Evolutionary conservation across 2,329 filamentous ascomycete species (phyloP).

Genomic region (Fusarium solani-melongenae): DNA sequence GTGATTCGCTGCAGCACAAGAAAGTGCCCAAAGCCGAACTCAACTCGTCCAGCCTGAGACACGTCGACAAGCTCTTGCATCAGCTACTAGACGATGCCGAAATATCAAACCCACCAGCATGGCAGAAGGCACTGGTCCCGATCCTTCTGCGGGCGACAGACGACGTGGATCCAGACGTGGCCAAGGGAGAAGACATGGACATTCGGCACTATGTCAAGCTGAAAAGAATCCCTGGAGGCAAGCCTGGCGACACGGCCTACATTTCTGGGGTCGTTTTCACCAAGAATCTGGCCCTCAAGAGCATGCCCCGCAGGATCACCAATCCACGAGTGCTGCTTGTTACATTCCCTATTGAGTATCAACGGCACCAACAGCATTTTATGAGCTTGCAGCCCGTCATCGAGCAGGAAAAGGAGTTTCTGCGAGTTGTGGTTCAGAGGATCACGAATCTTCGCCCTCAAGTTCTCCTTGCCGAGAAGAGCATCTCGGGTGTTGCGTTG

Average conservation of each 20-base stretch:
- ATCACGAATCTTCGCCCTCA: slow-evolving; percentile 89
- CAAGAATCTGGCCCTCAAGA: slow-evolving; percentile 95
- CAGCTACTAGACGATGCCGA: slow-evolving; percentile 84
- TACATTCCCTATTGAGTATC: slow-evolving; percentile 95
- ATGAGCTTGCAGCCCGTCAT: slow-evolving; percentile 99
- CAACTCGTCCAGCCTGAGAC: slow-evolving; percentile 86
- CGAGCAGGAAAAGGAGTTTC: slow-evolving; percentile 93
- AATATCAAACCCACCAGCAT: slow-evolving; percentile 78
- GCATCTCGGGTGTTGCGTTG: slow-evolving; percentile 90
- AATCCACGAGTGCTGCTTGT: slow-evolving; percentile 92
- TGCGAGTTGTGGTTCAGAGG: slow-evolving; percentile 89
- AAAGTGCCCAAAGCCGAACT: slow-evolving; percentile 83
- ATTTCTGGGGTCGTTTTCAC: slow-evolving; percentile 97
- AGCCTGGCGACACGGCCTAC: slow-evolving; percentile 92
- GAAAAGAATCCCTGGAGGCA: slow-evolving; percentile 93
- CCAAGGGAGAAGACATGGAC: slow-evolving; percentile 93
- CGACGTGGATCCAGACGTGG: slow-evolving; percentile 93
- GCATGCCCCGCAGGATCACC: slow-evolving; percentile 88
- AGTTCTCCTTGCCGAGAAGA: slow-evolving; percentile 89
- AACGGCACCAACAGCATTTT: slow-evolving; percentile 86
- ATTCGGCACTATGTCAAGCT: slow-evolving; percentile 97
- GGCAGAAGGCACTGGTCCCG: slow-evolving; percentile 91
- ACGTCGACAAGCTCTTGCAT: slow-evolving; percentile 85
- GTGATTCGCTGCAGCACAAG: slow-evolving; percentile 82
- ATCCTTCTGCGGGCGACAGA: slow-evolving; percentile 92